Evolutionary conservation across 371 early-diverging fungal genomes (phyloP).

Genomic region (Mortierella sp.): DNA sequence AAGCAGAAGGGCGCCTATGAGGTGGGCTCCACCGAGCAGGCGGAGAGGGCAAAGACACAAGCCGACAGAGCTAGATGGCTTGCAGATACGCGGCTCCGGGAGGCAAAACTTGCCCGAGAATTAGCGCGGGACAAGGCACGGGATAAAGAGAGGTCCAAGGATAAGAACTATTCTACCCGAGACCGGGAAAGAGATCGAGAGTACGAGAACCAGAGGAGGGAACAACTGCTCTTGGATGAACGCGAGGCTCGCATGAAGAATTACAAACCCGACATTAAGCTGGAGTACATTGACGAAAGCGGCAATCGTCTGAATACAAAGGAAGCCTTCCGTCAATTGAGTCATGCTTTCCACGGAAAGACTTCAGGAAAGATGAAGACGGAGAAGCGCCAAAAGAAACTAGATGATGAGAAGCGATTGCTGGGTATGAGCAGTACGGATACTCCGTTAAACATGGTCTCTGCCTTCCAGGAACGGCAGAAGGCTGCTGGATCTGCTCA

Average conservation of each 20-base stretch:
- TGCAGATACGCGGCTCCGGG: slow-evolving; percentile 43
- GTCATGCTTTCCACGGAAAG: slow-evolving; percentile 97
- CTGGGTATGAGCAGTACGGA: slow-evolving; percentile 82
- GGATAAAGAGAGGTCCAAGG: slow-evolving; percentile 51
- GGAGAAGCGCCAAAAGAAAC: slow-evolving; percentile 85
- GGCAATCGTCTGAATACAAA: slow-evolving; percentile 86
- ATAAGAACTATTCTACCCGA: slow-evolving; percentile 44
- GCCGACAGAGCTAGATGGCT: slow-evolving; percentile 69
- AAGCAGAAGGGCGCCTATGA: slow-evolving; percentile 73
- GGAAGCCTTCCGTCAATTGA: slow-evolving; percentile 92
- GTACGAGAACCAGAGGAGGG: slow-evolving; percentile 58
- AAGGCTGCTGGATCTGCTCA: slow-evolving; percentile 81
- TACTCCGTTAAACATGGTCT: slow-evolving; percentile 81
- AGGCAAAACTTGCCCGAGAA: slow-evolving; percentile 55
- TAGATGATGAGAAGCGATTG: slow-evolving; percentile 83
- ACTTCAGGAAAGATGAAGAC: slow-evolving; percentile 93
- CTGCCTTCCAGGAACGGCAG: slow-evolving; percentile 79
- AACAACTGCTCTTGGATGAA: slow-evolving; percentile 77
- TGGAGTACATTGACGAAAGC: slow-evolving; percentile 91
- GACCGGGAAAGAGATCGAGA: slow-evolving; percentile 55
- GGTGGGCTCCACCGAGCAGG: slow-evolving; percentile 64
- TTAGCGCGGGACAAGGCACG: slow-evolving; percentile 61
- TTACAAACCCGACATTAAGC: slow-evolving; percentile 89
- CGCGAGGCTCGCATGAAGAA: slow-evolving; percentile 85
- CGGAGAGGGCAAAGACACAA: slow-evolving; percentile 70